A percentile compares a stretch with the other conserved stretches of the same genome.
Evolutionary conservation across 495 filamentous ascomycete genomes (phyloP).

Genomic region (Neurospora africana): DNA sequence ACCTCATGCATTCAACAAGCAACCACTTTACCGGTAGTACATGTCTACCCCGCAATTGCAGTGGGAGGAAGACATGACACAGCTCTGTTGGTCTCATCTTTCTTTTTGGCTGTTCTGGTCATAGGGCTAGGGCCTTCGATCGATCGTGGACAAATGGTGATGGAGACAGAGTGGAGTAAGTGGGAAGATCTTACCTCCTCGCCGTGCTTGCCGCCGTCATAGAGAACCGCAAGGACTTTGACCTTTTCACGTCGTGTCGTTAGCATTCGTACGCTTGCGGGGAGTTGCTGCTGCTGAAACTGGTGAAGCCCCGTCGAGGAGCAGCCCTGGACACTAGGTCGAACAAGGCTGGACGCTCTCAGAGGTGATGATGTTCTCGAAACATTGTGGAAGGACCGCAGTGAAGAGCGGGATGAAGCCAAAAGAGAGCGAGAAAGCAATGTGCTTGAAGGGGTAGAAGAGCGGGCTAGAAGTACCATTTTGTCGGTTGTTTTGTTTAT

Average conservation of each 20-base stretch:
- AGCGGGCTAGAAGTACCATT: conserved; percentile 42
- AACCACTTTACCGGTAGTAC: background rate
- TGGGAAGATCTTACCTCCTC: conserved; percentile 32
- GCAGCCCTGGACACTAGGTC: background rate
- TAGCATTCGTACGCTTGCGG: conserved; percentile 25
- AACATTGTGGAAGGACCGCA: conserved; percentile 14
- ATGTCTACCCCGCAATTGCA: background rate
- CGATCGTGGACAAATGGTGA: background rate
- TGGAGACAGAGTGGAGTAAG: background rate
- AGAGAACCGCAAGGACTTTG: conserved; percentile 47
- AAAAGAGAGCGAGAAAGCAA: conserved; percentile 12
- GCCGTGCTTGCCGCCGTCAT: conserved; percentile 44
- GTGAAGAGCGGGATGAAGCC: conserved; percentile 13
- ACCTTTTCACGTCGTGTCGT: conserved; percentile 42
- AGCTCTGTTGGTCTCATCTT: background rate
- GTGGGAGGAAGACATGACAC: background rate
- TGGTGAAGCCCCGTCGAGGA: background rate
- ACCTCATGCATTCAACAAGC: background rate
- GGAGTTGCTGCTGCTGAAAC: conserved; percentile 5
- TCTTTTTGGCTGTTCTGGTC: background rate
- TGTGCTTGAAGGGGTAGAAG: conserved; percentile 12
- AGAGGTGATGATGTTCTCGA: background rate
- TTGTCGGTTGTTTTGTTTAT: conserved; percentile 22
- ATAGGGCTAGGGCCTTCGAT: background rate
- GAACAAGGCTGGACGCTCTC: background rate